phyloP scores from a whole-genome alignment of 2,329 filamentous ascomycete species.

The Penicillium sp. region DNA sequence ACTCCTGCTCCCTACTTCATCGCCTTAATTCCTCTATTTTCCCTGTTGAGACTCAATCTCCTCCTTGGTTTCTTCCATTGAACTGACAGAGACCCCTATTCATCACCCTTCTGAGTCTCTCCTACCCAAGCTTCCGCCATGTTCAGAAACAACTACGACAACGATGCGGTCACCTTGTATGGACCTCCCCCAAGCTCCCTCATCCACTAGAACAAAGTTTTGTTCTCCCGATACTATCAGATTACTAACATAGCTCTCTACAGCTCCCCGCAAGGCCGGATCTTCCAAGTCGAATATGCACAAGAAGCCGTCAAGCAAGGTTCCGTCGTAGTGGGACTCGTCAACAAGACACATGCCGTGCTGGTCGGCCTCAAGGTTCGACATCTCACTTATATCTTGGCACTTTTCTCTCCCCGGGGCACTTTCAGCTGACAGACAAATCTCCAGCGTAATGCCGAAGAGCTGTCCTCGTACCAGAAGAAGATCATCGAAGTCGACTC shows the following conservation, averaged over 20 bases:
- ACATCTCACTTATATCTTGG: too few species aligned
- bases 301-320: conserved; percentile 98
- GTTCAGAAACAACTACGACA: conserved; percentile 99
- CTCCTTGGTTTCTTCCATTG: too few species aligned
- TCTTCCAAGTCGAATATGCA: conserved; percentile 99
- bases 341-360: conserved; percentile 95
- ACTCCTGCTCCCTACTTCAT: too few species aligned
- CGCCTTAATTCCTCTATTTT: too few species aligned
- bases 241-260: conserved; percentile 18
- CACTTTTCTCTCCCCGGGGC: too few species aligned
- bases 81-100: too few species aligned
- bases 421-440: too few species aligned
- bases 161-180: conserved; percentile 98
- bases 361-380: conserved; percentile 89
- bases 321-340: conserved; percentile 91
- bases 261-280: conserved; percentile 96
- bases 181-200: conserved; percentile 24
- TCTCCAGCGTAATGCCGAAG: conserved; percentile 85
- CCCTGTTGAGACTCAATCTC: too few species aligned
- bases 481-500: conserved; percentile 96
- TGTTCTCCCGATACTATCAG: too few species aligned
- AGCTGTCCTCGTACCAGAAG: conserved; percentile 99
- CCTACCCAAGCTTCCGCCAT: too few species aligned
- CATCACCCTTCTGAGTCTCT: too few species aligned
- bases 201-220: conserved; percentile 11